A percentile compares a stretch with the other conserved stretches of the same genome.
Conservation (phyloP, 1,284 basidiomycete species). For the Cutaneotrichosporon mucoides region DNA sequence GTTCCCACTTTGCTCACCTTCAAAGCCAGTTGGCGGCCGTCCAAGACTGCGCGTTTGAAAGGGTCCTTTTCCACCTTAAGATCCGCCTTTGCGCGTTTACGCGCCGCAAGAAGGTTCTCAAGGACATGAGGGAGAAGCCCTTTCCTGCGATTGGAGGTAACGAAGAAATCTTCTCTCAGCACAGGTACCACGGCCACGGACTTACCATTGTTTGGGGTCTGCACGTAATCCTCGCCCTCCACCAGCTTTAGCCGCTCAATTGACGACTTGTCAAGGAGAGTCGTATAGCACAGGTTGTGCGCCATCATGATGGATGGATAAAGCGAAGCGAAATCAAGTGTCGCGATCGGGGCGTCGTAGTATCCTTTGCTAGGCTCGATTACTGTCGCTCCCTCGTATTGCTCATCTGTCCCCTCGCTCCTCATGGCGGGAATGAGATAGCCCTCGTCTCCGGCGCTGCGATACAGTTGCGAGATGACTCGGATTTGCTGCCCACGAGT, state of each 20-base stretch:
- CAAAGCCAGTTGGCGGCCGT: constrained; percentile 87
- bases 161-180: constrained; percentile 68
- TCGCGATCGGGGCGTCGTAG: constrained; percentile 91
- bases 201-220: constrained; percentile 86
- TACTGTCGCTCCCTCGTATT: constrained; percentile 95
- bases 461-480: constrained; percentile 86
- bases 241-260: constrained; percentile 71
- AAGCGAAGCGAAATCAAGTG: constrained; percentile 91
- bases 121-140: constrained; percentile 85
- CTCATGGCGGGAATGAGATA: constrained; percentile 81
- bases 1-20: constrained; percentile 58
- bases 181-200: background rate
- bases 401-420: constrained; percentile 83
- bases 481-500: constrained; percentile 93
- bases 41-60: constrained; percentile 88
- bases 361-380: constrained; percentile 92
- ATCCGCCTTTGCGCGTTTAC: constrained; percentile 89
- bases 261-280: constrained; percentile 70
- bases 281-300: constrained; percentile 95
- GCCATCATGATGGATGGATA: constrained; percentile 99
- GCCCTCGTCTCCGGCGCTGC: constrained; percentile 79
- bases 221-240: constrained; percentile 68
- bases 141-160: constrained; percentile 66
- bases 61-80: constrained; percentile 92
- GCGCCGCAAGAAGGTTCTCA: constrained; percentile 83